A percentile compares a stretch with the other conserved stretches of the same genome.
phyloP scores from a whole-genome alignment of 805 yeast species.

The Cyberlindnera euphorbiae region DNA sequence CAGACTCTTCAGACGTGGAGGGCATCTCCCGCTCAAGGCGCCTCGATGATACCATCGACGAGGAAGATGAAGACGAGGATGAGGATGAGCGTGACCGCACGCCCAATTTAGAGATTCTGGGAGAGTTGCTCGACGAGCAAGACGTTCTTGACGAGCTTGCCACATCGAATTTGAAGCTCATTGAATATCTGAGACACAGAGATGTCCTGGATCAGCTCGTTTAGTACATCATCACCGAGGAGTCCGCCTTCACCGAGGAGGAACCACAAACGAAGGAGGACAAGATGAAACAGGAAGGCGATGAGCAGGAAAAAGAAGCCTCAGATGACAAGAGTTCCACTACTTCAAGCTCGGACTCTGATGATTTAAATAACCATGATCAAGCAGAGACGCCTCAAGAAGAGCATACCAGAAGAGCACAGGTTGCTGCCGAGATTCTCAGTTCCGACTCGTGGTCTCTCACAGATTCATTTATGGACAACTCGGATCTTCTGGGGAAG shows the following conservation, averaged over 20 bases:
- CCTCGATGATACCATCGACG: constrained; percentile 16
- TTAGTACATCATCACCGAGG: constrained; percentile 46
- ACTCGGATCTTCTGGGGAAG: constrained; percentile 54
- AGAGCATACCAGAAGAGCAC: constrained; percentile 42
- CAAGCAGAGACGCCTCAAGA: constrained; percentile 34
- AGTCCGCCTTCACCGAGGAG: constrained; percentile 12
- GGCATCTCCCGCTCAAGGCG: too few species aligned
- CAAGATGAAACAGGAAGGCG: constrained; percentile 17
- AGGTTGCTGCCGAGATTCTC: constrained; percentile 81
- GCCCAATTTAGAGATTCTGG: constrained; percentile 40
- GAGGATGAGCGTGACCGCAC: constrained; percentile 32
- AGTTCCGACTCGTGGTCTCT: constrained; percentile 93
- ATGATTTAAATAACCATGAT: constrained; percentile 21
- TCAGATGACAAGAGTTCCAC: constrained; percentile 22
- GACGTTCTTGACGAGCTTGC: constrained; percentile 69
- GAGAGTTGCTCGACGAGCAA: constrained; percentile 67
- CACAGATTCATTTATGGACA: constrained; percentile 84
- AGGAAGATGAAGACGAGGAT: constrained; percentile 21
- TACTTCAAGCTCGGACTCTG: constrained; percentile 29
- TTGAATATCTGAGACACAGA: constrained; percentile 77
- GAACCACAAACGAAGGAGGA: constrained; percentile 4
- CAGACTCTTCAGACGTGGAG: constrained; percentile 2
- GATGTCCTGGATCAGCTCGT: constrained; percentile 66
- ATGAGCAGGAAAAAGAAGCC: constrained; percentile 13
- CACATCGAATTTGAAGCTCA: constrained; percentile 66